phyloP scores from a whole-genome alignment of 1,284 basidiomycete genomes.

The Phellopilus nigrolimitatus region DNA sequence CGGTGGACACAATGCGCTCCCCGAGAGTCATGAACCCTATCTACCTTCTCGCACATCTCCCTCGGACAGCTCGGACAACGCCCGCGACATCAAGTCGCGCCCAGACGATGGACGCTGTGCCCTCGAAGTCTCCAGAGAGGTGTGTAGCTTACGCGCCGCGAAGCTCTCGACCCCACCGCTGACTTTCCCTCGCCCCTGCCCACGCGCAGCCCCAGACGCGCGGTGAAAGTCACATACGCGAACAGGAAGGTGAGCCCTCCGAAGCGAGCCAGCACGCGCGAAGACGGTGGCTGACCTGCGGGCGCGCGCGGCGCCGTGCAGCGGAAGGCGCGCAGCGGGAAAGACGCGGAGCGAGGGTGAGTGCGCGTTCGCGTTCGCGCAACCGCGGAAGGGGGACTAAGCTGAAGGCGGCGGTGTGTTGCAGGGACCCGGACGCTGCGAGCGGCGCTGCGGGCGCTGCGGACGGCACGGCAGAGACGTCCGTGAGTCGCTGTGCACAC shows the following conservation, averaged over 20 bases:
- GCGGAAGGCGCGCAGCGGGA: background rate
- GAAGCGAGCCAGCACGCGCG: too few species aligned
- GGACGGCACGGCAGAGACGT: background rate
- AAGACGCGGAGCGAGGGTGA: background rate
- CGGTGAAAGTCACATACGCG: constrained; percentile 13
- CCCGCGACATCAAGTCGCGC: background rate
- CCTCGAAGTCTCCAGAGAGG: constrained; percentile 8
- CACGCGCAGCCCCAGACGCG: background rate
- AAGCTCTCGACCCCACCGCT: background rate
- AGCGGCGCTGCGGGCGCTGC: background rate
- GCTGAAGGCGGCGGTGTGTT: background rate
- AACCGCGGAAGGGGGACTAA: background rate
- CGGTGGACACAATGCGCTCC: too few species aligned
- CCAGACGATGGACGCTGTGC: too few species aligned
- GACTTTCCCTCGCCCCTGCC: too few species aligned
- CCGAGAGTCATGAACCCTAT: too few species aligned
- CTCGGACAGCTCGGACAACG: background rate
- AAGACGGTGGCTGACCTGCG: background rate
- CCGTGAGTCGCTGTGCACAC: background rate
- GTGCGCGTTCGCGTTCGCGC: background rate
- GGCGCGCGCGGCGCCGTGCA: background rate
- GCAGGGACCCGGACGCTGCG: background rate
- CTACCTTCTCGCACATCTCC: too few species aligned
- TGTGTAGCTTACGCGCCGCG: background rate
- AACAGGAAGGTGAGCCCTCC: constrained; percentile 14